Evolutionary conservation across 352 stramenopile genomes (phyloP).

Genomic region (Phytophthora quininea): DNA sequence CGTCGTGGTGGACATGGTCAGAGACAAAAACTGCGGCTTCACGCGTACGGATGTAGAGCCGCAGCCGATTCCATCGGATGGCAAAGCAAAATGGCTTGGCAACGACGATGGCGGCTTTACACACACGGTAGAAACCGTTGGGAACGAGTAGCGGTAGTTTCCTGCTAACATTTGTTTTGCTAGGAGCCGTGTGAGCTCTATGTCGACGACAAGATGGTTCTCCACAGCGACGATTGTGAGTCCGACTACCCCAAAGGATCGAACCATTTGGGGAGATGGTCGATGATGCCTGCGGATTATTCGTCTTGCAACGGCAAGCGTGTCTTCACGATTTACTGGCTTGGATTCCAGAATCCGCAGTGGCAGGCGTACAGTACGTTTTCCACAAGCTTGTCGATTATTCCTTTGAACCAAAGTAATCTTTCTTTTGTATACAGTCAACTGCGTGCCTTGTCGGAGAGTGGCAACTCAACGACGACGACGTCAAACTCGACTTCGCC

Average conservation of each 20-base stretch:
- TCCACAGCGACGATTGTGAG: constrained; percentile 45
- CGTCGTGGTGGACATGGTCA: constrained; percentile 32
- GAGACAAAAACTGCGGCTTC: constrained; percentile 31
- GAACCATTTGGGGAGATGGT: constrained; percentile 19
- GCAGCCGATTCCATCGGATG: constrained; percentile 35
- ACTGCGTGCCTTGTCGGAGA: constrained; percentile 28
- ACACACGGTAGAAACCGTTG: constrained; percentile 11
- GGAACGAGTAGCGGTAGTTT: not conserved
- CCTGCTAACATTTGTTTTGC: not conserved
- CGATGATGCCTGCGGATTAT: constrained; percentile 42
- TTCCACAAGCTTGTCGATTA: not conserved
- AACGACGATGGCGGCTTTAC: constrained; percentile 35
- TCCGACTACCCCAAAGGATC: constrained; percentile 31
- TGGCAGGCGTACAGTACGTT: constrained; percentile 53
- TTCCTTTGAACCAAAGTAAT: not conserved
- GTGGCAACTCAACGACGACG: constrained; percentile 4
- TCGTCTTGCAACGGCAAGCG: constrained; percentile 45
- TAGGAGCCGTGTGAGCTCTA: constrained; percentile 54
- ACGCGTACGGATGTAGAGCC: constrained; percentile 18
- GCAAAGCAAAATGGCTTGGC: constrained; percentile 30
- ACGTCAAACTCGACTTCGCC: not conserved
- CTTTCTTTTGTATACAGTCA: constrained; percentile 11
- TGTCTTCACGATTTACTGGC: constrained; percentile 53
- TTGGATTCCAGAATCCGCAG: constrained; percentile 41
- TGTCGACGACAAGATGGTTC: constrained; percentile 43